These are phyloP conservation scores for Cytospora leucostoma DNA, from an alignment of 2,329 filamentous ascomycete genomes.

Conservation along the genomic window DNA sequence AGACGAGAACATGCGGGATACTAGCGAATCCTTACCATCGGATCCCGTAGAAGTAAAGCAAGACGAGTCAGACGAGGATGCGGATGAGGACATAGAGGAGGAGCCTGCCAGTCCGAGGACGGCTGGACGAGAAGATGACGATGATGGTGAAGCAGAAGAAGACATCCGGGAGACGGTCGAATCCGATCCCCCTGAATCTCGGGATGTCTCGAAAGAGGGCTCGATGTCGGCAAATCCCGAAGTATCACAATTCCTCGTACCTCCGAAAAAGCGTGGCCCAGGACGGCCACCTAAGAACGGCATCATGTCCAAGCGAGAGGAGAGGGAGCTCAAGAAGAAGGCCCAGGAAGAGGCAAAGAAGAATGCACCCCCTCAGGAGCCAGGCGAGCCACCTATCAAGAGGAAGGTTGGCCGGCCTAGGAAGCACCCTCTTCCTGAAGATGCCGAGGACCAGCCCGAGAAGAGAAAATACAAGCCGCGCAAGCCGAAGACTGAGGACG, in stretches of 20 bases:
- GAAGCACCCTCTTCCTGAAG: conserved; percentile 63
- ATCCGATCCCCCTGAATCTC: conserved; percentile 30
- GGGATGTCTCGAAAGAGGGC: conserved; percentile 29
- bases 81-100: conserved; percentile 34
- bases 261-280: conserved; percentile 71
- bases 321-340: conserved; percentile 63
- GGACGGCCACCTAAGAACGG: conserved; percentile 83
- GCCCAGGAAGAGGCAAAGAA: conserved; percentile 55
- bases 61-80: conserved; percentile 28
- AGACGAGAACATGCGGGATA: conserved; percentile 54
- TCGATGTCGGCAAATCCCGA: conserved; percentile 37
- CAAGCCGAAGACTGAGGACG: conserved; percentile 47
- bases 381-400: conserved; percentile 56
- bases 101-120: conserved; percentile 7
- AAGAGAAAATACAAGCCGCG: conserved; percentile 69
- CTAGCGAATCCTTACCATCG: conserved; percentile 44
- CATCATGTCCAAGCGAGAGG: conserved; percentile 78
- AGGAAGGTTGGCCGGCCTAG: conserved; percentile 66
- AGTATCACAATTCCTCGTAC: conserved; percentile 36
- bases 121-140: conserved; percentile 32
- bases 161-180: conserved; percentile 38
- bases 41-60: conserved; percentile 36
- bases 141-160: conserved; percentile 34
- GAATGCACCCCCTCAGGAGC: conserved; percentile 49
- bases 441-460: conserved; percentile 55